Base-by-base conservation (phyloP, 345 rosid genomes). In the Populus davidiana region DNA sequence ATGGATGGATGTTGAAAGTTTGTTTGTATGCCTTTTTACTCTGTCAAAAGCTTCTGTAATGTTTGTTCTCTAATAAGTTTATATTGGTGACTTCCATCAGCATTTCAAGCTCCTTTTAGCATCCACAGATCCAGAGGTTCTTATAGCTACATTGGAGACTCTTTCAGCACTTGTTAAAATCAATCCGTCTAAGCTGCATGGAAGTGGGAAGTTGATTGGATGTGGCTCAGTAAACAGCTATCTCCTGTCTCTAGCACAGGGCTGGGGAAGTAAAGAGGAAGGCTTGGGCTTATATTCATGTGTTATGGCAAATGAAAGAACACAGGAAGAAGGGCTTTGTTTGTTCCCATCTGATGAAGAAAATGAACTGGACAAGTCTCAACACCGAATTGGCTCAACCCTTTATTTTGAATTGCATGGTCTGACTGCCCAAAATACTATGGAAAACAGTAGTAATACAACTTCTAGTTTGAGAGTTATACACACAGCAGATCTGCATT, bases 201-300 rank as follows among this genome's bases (percentile, higher is more conserved):
- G 94, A 72, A 87, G 88, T 50, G 94, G 94, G 67, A 95, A 95
- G 83, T 82, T 91, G 86, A 85, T 92, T 83, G 94, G 96, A 68
- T 95, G 98, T 86, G 97, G 91, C 76, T 85, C 93, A 5, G 92
- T 95, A 11, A 95, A 91, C 74, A 85, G 97, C 85, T 87, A 86
- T 85, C 92, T 95, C 31, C 85, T 95, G 64, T 93, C 98, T 73
- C 86, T 95, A 69, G 97, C 97, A 74, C 99, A 95, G 76, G 99
- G 99, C 27, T 95, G 99, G 99, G 98, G 99, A 74, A 95, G 97
- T 88, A 95, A 95, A 84, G 99, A 93, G 82, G 99, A 95, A 82
- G 99, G 99, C 35, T 79, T 93, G 87, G 98, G 98, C 68, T 86
- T 95, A 77, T 93, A 91, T 82, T 95, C 99, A 17, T 91, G 96